These are phyloP conservation scores for Yarrowia porcina DNA, from an alignment of 805 yeast genomes.

Conservation along the genomic window DNA sequence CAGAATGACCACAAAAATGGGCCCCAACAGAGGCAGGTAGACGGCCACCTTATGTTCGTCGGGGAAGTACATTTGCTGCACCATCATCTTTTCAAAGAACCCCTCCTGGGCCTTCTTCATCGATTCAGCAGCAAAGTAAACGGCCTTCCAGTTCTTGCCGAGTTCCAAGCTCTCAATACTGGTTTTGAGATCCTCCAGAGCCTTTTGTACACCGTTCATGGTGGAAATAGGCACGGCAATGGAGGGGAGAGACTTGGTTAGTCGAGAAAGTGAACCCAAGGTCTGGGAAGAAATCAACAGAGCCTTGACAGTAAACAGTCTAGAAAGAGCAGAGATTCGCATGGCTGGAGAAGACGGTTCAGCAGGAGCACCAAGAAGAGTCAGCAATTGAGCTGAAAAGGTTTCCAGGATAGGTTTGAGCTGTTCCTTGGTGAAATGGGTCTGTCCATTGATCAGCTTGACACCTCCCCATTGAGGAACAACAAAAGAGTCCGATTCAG, in stretches of 20 bases:
- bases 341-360: constrained; percentile 57
- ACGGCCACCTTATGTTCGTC: constrained; percentile 95
- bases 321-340: constrained; percentile 62
- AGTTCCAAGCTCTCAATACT: constrained; percentile 40
- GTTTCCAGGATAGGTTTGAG: constrained; percentile 59
- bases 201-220: constrained; percentile 50
- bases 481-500: constrained; percentile 57
- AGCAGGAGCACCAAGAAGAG: constrained; percentile 65
- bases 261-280: constrained; percentile 64
- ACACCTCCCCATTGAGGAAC: constrained; percentile 94
- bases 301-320: constrained; percentile 58
- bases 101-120: constrained; percentile 64
- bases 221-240: constrained; percentile 83
- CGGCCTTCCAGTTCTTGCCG: constrained; percentile 42
- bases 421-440: constrained; percentile 40
- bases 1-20: constrained; percentile 60
- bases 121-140: constrained; percentile 50
- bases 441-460: constrained; percentile 46
- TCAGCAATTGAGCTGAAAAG: constrained; percentile 72
- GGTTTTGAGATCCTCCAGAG: constrained; percentile 46
- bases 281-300: constrained; percentile 63
- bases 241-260: constrained; percentile 64
- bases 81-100: constrained; percentile 91
- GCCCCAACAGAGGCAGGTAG: constrained; percentile 86
- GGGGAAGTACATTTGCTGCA: constrained; percentile 91